A percentile compares a stretch with the other conserved stretches of the same genome.
Conservation (phyloP, 2,329 filamentous ascomycete species). For the Epichloe sibirici region DNA sequence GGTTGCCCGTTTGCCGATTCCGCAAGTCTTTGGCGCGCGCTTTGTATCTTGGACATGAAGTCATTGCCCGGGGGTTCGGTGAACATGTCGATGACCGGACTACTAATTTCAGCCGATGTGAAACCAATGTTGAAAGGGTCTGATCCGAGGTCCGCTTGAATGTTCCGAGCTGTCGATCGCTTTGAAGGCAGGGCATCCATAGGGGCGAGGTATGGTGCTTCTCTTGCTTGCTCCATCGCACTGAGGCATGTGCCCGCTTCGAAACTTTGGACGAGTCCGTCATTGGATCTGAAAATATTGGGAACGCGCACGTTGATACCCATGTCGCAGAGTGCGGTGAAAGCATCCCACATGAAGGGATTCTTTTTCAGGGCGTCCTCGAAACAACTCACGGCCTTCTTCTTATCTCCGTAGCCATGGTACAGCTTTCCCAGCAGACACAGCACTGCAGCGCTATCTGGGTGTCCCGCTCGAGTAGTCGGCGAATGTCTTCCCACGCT, state of each 20-base stretch:
- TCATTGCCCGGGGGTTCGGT: conserved; percentile 38
- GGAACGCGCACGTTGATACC: conserved; percentile 68
- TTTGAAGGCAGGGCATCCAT: conserved; percentile 29
- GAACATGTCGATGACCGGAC: conserved; percentile 28
- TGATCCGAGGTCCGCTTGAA: conserved; percentile 22
- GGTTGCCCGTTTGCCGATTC: conserved; percentile 23
- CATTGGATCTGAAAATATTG: conserved; percentile 74
- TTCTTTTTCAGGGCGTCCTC: conserved; percentile 82
- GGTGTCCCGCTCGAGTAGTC: conserved; percentile 57
- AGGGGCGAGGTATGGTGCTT: conserved; percentile 16
- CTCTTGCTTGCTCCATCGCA: conserved; percentile 23
- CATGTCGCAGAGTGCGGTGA: conserved; percentile 77
- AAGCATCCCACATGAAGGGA: conserved; percentile 97
- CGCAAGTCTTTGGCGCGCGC: conserved; percentile 34
- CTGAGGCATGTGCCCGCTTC: conserved; percentile 21
- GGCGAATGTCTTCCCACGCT: conserved; percentile 76
- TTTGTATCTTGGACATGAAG: conserved; percentile 43
- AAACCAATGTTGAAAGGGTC: conserved; percentile 42
- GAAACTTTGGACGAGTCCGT: conserved; percentile 36
- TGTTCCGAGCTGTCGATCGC: conserved; percentile 27
- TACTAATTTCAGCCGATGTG: conserved; percentile 28
- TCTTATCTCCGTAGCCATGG: conserved; percentile 67
- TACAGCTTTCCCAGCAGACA: conserved; percentile 82
- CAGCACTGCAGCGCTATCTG: conserved; percentile 73
- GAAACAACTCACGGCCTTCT: conserved; percentile 74